Evolutionary conservation across 257 asterid genomes (phyloP).

Genomic region (Jacaranda copaia): DNA sequence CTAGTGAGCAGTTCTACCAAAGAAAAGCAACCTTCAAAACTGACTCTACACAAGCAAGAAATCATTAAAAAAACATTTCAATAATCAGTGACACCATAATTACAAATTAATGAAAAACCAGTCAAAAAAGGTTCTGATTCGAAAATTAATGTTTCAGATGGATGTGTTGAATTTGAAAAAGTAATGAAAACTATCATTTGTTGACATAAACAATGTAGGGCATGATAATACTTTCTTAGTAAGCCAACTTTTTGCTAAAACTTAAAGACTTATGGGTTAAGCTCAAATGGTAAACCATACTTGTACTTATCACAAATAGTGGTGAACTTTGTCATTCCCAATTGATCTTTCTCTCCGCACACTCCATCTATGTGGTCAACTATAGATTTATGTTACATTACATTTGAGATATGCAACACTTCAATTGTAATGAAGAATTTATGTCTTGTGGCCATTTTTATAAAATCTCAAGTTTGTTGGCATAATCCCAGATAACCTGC

Average conservation of each 20-base stretch:
- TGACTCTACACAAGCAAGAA: background rate
- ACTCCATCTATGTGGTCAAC: background rate
- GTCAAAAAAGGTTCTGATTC: constrained; percentile 1
- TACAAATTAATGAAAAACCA: background rate
- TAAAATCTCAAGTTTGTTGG: constrained; percentile 20
- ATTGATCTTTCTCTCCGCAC: background rate
- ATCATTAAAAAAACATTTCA: background rate
- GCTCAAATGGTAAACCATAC: background rate
- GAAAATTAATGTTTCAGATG: background rate
- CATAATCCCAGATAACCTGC: background rate
- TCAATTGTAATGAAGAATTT: background rate
- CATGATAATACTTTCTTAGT: background rate
- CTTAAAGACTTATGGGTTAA: background rate
- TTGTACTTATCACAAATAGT: background rate
- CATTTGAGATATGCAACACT: constrained; percentile 14
- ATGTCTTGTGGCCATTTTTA: background rate
- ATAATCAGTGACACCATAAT: background rate
- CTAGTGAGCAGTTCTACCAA: too few relatives aligned
- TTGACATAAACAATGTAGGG: background rate
- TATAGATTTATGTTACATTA: constrained; percentile 1
- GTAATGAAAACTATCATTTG: background rate
- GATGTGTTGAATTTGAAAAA: background rate
- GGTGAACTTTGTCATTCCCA: constrained; percentile 1
- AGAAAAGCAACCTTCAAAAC: background rate
- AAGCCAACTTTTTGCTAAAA: background rate